These are phyloP conservation scores for Sequoiadendron giganteum DNA, from an alignment of 75 land plant species.

Conservation along the genomic window DNA sequence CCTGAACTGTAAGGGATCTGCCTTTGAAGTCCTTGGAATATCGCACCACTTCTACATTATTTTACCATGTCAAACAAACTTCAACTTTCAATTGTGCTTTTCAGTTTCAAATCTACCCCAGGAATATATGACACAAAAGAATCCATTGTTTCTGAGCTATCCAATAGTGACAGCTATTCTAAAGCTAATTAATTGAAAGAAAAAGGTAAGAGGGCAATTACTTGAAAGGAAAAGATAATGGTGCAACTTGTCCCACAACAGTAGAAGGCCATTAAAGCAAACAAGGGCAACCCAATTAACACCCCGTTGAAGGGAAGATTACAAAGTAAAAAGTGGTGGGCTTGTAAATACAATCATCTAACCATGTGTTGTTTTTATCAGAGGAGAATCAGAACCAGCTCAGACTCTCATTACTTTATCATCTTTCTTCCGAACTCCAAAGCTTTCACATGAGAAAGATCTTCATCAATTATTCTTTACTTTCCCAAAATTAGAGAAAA, in stretches of 20 bases:
- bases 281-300: background rate
- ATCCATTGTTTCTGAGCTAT: background rate
- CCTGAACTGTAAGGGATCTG: conserved; percentile 1
- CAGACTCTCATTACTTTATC: background rate
- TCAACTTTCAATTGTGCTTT: background rate
- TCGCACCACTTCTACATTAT: background rate
- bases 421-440: background rate
- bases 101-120: background rate
- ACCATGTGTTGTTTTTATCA: background rate
- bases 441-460: background rate
- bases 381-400: conserved; percentile 1
- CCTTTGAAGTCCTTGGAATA: background rate
- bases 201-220: background rate
- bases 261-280: background rate
- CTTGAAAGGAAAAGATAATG: background rate
- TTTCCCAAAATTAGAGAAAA: background rate
- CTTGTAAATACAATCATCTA: background rate
- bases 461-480: background rate
- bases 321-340: background rate
- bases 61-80: conserved; percentile 2
- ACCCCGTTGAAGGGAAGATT: background rate
- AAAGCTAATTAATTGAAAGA: background rate
- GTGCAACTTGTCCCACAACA: background rate
- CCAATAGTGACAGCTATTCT: background rate
- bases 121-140: background rate